Evolutionary conservation across 1,284 basidiomycete genomes (phyloP), one percentile per base, ranked within the genome.

Genomic region (Jaminaea rosea): DNA sequence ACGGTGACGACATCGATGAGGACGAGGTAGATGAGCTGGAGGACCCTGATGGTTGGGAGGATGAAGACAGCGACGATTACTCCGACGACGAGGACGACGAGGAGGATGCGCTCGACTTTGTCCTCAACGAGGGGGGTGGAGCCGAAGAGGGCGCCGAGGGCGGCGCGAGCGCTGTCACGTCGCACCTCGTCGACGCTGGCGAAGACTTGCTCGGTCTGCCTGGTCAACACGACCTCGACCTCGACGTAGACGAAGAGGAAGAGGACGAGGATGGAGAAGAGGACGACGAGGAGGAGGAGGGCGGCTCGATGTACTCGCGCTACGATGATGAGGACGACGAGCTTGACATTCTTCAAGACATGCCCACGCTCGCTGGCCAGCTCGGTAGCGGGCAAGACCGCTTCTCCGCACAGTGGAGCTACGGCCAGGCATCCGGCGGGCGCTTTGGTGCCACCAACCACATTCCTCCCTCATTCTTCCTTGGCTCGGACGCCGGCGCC

Each of bases 61-160:
- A 50, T 24, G 49, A 52, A 6, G 53, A 60, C 50, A 15, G 21
- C 26, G 59, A 81, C 42, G 64, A 72, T 49, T 73, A 72, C 6
- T 66, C 72, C 31, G 72, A 65, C 27, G 59, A 65, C 53, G 60
- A 55, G 8, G 50, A 50, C 52, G 80, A 77, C 4, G 84, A 86
- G 53, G 80, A 83, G 72, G 81, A 82, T 28, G 86, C 45, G 67
- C 75, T 49, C 3, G 78, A 77, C 13, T 62, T 67, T 41, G 77
- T 75, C 31, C 72, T 69, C 17, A 74, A 63, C 8, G 78, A 77
- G 26, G 78, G 78, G 39, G 77, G 36, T n/a, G n/a, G n/a, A n/a
- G n/a, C n/a, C n/a, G n/a, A n/a, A n/a, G n/a, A n/a, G n/a, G n/a
- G n/a, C 36, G 10, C 11, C 11, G 44, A 49, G 46, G 24, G 19